Evolutionary conservation across 2,329 filamentous ascomycete species (phyloP).

Genomic region (Colletotrichum theobromicola): DNA sequence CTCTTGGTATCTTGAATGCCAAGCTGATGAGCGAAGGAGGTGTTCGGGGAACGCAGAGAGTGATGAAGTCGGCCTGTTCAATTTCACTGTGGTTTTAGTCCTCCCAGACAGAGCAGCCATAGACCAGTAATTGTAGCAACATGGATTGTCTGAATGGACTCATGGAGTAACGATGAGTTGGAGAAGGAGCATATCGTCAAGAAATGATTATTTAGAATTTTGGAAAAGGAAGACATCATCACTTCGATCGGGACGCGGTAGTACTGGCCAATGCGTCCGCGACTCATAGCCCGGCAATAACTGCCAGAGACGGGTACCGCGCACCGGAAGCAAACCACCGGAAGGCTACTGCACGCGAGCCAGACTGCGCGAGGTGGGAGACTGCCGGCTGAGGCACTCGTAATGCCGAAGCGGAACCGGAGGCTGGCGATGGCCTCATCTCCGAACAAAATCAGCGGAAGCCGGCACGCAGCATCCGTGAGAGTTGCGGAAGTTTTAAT

Average conservation of each 20-base stretch:
- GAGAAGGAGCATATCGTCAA: neutral
- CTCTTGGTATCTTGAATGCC: neutral
- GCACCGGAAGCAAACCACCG: neutral
- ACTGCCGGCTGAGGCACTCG: neutral
- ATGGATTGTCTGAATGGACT: too few relatives aligned
- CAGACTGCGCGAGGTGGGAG: neutral
- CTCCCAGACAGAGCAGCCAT: neutral
- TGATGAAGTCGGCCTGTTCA: neutral
- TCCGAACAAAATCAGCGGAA: neutral
- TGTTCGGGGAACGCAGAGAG: neutral
- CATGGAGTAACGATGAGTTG: neutral
- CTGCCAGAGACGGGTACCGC: neutral
- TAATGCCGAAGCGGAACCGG: constrained; percentile 2
- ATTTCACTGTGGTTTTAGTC: neutral
- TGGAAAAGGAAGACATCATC: neutral
- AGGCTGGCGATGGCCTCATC: neutral
- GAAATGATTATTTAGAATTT: neutral
- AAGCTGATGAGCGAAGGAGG: neutral
- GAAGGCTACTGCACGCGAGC: neutral
- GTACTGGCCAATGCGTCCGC: neutral
- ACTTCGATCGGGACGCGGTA: neutral
- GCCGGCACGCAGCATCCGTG: neutral
- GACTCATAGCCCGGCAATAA: neutral
- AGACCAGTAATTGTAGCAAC: too few relatives aligned
- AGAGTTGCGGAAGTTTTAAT: neutral